These are phyloP conservation scores for Colletotrichum sp. DNA, from an alignment of 2,329 filamentous ascomycete genomes.

Conservation along the genomic window DNA sequence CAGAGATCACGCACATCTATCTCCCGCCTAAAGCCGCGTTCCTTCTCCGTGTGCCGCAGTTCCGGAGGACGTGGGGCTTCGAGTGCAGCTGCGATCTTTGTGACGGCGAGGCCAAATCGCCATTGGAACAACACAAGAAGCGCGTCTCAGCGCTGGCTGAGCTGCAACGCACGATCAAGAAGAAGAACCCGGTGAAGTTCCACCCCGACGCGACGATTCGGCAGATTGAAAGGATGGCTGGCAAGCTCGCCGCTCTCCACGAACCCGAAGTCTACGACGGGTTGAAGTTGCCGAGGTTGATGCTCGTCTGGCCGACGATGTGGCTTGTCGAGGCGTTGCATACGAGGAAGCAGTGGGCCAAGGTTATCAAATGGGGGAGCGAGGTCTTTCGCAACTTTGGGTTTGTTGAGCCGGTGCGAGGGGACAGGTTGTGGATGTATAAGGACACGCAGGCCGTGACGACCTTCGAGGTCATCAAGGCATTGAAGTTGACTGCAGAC, in stretches of 20 bases:
- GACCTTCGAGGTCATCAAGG: conserved; percentile 39
- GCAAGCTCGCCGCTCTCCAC: conserved; percentile 35
- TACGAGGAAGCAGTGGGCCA: conserved; percentile 34
- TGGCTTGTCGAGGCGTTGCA: conserved; percentile 38
- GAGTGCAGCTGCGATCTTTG: conserved; percentile 44
- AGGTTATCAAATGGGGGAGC: conserved; percentile 32
- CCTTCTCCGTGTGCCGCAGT: conserved; percentile 28
- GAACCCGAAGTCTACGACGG: conserved; percentile 33
- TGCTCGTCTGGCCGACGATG: conserved; percentile 39
- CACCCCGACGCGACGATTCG: conserved; percentile 36
- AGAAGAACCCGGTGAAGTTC: conserved; percentile 25
- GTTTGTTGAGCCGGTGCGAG: conserved; percentile 26
- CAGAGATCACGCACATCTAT: conserved; percentile 44
- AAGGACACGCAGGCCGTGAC: conserved; percentile 27
- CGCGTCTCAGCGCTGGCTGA: conserved; percentile 24
- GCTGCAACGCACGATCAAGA: conserved; percentile 33
- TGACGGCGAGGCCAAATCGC: conserved; percentile 29
- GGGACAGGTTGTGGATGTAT: conserved; percentile 29
- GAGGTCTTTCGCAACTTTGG: conserved; percentile 39
- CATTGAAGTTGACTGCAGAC: conserved; percentile 32
- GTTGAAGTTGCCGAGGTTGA: conserved; percentile 33
- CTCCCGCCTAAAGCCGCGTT: conserved; percentile 36
- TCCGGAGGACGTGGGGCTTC: conserved; percentile 41
- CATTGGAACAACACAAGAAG: conserved; percentile 22
- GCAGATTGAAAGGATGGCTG: conserved; percentile 32